These are phyloP conservation scores for Nigrospora sphaerica DNA, from an alignment of 2,329 filamentous ascomycete genomes.

Conservation along the genomic window DNA sequence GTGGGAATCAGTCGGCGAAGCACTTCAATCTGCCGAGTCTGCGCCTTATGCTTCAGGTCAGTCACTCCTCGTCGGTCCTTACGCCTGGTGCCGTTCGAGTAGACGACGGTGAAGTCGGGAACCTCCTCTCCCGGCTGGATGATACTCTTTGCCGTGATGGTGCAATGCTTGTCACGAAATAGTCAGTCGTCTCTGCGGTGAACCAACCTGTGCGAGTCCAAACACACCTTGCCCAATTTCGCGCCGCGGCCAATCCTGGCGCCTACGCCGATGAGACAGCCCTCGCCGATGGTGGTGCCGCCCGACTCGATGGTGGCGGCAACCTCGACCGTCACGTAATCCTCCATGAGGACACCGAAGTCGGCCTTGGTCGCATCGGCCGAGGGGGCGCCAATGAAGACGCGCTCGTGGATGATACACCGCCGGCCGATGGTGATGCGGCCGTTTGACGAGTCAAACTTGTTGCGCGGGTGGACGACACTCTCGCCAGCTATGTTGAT, in stretches of 20 bases:
- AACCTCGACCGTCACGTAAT: constrained; percentile 57
- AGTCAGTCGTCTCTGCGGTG: not conserved
- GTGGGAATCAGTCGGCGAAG: constrained; percentile 60
- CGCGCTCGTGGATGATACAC: constrained; percentile 72
- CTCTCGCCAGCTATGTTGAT: constrained; percentile 73
- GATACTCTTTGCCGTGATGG: constrained; percentile 57
- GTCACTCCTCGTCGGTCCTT: constrained; percentile 53
- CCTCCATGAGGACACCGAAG: constrained; percentile 46
- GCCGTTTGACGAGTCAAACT: constrained; percentile 70
- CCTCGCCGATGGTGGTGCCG: constrained; percentile 54
- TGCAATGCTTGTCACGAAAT: constrained; percentile 49
- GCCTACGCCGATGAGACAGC: constrained; percentile 52
- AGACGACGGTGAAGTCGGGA: constrained; percentile 63
- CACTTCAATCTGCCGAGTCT: constrained; percentile 62
- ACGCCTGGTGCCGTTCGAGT: constrained; percentile 53
- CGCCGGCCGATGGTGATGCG: constrained; percentile 75
- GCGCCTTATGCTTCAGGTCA: constrained; percentile 55
- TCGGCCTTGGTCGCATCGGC: constrained; percentile 21
- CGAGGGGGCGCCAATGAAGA: constrained; percentile 44
- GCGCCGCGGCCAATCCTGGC: constrained; percentile 53
- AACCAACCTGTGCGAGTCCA: not conserved
- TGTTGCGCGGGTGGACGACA: constrained; percentile 79
- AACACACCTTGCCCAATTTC: constrained; percentile 52
- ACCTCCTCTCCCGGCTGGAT: constrained; percentile 51
- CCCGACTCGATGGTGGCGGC: constrained; percentile 55